Evolutionary conservation across 371 early-diverging fungal genomes (phyloP), one percentile per base, ranked within the genome.

Genomic region (Rhizomucor miehei): DNA sequence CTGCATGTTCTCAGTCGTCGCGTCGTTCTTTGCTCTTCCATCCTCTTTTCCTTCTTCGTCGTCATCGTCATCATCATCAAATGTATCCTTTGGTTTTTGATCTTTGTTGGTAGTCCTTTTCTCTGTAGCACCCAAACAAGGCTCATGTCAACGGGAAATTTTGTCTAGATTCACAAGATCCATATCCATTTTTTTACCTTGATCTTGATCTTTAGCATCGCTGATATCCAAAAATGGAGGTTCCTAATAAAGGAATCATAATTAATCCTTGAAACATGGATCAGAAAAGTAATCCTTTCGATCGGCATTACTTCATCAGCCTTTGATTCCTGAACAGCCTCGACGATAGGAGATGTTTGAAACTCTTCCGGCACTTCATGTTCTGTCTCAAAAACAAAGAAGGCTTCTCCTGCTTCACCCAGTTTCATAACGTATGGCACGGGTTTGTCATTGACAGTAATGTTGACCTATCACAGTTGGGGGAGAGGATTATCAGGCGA

Each of bases 361-460:
- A 90, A 90, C 61, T 94, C 94, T 53, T 86, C 83, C 12, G 95
- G 93, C 3, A 93, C 94, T 17, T 89, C 80, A 56, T 84, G 85
- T 24, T 90, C 89, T 11, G 93, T 85, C 65, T 93, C 91, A 45
- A 93, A 83, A 9, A 99, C 97, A 79, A 99, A 99, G 67, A 95
- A 99, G 1, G 97, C 94, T 69, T 99, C 99, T 13, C 99, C 99
- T 21, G 95, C 92, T 48, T 96, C 97, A n/a, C 98, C 98, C 3
- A 99, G 86, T 60, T 95, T 97, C 97, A 99, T 99, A 6, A 77
- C 79, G 59, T 93, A 82, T 58, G 90, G 86, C 14, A 87, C 82
- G 0, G 68, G 52, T 53, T 77, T 60, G 44, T 89, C 97, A 80
- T 99, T 99, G 48, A 99, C 89, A 10, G 77, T 79, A 25, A 99